Evolutionary conservation across 1,139 yeast genomes (phyloP), one percentile per base, ranked within the genome.

Genomic region (Debaryomyces singareniensis): DNA sequence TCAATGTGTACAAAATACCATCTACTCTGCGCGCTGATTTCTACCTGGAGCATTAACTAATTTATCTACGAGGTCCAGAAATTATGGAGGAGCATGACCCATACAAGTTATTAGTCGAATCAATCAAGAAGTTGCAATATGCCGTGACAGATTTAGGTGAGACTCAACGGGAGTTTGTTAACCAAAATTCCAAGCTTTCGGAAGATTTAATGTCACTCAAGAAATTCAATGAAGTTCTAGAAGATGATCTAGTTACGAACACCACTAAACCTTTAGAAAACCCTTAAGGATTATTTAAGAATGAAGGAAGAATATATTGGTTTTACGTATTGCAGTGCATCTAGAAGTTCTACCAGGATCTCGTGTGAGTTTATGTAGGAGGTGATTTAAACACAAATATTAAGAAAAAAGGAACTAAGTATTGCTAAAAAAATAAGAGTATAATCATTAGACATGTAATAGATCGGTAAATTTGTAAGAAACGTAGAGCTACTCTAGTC

Each of bases 81-180:
- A 18, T 9, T 9, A 23, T 23, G 25, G 20, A 27, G 26, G 15
- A 32, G 13, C 32, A 37, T 10, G 57, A 56, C 33, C 53, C 61
- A 7, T 56, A 55, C 32, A 35, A 36, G 5, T 33, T 46, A 6
- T 36, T 56, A 15, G 38, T 53, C 0, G 40, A 45, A 12, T 43
- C 57, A 0, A 25, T 60, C 4, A 36, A 35, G 24, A 29, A 42
- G 15, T 32, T 61, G 31, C 42, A 37, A 4, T 38, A 35, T 15
- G 64, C 67, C 0, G 27, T 60, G 25, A 36, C 39, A 10, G 37
- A 35, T 3, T 36, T 60, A 10, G 42, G 59, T 26, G 40, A 36
- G n/a, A 39, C 43, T 5, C 67, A 61, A 33, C 50, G 53, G 27
- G 48, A 51, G 28, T 43, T 60, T 24, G 38, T 51, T 27, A 38